Evolutionary conservation across 805 yeast species (phyloP), one percentile per base, ranked within the genome.

Genomic region (Barnettozyma sucrosica): DNA sequence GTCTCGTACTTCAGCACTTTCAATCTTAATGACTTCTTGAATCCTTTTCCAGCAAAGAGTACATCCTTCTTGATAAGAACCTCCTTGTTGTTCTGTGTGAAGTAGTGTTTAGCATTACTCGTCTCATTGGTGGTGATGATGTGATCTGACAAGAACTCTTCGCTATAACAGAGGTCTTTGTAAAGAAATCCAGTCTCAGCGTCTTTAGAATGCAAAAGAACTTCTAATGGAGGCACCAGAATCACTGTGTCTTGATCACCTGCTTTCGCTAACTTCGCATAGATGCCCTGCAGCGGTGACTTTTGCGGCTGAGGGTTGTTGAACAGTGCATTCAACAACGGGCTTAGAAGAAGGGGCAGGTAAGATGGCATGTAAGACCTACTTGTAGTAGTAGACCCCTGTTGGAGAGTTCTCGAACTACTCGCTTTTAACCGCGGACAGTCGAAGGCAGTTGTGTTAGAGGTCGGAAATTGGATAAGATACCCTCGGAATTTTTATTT

Each of bases 81-180:
- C 45, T 79, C 81, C 54, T 74, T 75, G 19, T 79, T 79, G 58
- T 74, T 81, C 36, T 81, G 54, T 0, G 89, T 80, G 47, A 65
- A 67, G 52, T 73, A 79, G 16, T 75, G 64, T n/a, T 68, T 59
- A 61, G 72, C 57, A 45, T 50, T 53, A 48, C 57, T 50, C 55
- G 55, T 21, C 57, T 60, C 63, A 10, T 63, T 58, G 3, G 73
- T 66, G 41, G 70, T 62, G 18, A 84, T 63, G 21, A 85, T 74
- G 60, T 85, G 92, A 2, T 85, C 76, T 41, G 73, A 72, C 8
- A 84, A 66, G 59, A 84, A 85, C 23, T 80, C 85, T 30, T 76
- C 77, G 36, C 69, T 71, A 43, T 75, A 75, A 59, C 87, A 81
- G 13, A 79, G 62, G 2, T 81, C 86, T 3, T 58, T 61, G 46